These are phyloP conservation scores for Pythium sukuiense DNA, from an alignment of 352 stramenopile species.

Conservation along the genomic window DNA sequence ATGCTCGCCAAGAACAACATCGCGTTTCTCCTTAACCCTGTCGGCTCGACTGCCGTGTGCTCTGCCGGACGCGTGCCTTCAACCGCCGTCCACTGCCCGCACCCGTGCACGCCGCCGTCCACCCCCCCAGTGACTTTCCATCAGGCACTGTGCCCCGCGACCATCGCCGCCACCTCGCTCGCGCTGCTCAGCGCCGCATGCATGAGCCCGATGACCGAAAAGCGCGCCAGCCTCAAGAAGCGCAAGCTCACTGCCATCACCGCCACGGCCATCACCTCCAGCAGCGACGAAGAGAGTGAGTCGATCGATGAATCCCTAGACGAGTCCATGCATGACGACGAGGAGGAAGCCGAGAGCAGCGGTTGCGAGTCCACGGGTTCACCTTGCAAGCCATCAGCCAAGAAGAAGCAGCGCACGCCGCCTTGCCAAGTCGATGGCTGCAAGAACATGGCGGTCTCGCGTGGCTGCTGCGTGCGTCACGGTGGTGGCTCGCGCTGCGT, in stretches of 20 bases:
- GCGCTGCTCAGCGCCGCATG: slow-evolving; percentile 29
- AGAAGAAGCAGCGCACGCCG: slow-evolving; percentile 52
- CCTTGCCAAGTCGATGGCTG: slow-evolving; percentile 67
- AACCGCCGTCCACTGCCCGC: not conserved
- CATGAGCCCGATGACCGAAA: slow-evolving; percentile 28
- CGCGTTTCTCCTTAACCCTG: slow-evolving; percentile 32
- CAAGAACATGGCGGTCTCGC: slow-evolving; percentile 59
- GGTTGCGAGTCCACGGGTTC: not conserved
- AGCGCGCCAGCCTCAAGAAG: slow-evolving; percentile 20
- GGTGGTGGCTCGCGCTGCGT: slow-evolving; percentile 51
- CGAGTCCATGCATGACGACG: slow-evolving; percentile 8
- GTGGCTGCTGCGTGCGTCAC: slow-evolving; percentile 52
- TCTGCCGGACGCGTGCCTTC: not conserved
- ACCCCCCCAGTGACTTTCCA: slow-evolving; percentile 11
- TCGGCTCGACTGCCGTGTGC: not conserved
- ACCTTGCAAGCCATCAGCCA: slow-evolving; percentile 6
- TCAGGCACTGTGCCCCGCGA: slow-evolving; percentile 15
- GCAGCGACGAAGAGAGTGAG: slow-evolving; percentile 22
- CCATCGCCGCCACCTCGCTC: slow-evolving; percentile 28
- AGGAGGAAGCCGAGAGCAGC: slow-evolving; percentile 2
- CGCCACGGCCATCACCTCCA: slow-evolving; percentile 1
- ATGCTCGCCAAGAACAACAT: slow-evolving; percentile 32
- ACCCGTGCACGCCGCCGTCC: slow-evolving; percentile 14
- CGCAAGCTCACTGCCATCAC: slow-evolving; percentile 23
- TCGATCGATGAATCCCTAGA: slow-evolving; percentile 3